phyloP scores from a whole-genome alignment of 176 grass and related monocot species.

The Panicum miliaceum region DNA sequence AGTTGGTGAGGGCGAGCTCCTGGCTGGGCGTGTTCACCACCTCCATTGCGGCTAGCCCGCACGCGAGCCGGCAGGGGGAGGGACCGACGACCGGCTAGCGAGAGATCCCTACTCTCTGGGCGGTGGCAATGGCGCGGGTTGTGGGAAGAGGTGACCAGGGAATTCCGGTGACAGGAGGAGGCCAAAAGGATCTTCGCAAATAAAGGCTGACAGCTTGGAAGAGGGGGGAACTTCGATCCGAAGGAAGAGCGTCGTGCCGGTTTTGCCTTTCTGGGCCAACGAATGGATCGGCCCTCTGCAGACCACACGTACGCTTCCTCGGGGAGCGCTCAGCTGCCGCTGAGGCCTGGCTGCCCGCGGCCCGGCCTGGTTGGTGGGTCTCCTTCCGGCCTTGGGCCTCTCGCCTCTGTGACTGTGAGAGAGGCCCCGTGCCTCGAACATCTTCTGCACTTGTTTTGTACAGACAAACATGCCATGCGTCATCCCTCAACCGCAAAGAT shows the following conservation, averaged over 20 bases:
- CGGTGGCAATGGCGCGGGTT: background rate
- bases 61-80: background rate
- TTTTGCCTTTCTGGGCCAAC: background rate
- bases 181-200: too few relatives aligned
- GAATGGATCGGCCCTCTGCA: background rate
- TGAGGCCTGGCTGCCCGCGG: too few relatives aligned
- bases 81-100: too few relatives aligned
- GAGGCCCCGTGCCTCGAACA: too few relatives aligned
- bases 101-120: conserved; percentile 17
- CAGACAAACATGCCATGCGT: too few relatives aligned
- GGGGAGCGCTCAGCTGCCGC: too few relatives aligned
- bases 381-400: too few relatives aligned
- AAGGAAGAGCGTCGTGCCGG: background rate
- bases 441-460: too few relatives aligned
- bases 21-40: conserved; percentile 66
- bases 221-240: background rate
- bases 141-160: too few relatives aligned
- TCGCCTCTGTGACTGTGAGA: too few relatives aligned
- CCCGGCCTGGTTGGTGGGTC: too few relatives aligned
- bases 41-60: background rate
- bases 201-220: background rate
- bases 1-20: conserved; percentile 71
- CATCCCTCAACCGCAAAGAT: too few relatives aligned
- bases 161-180: background rate
- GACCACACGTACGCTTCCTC: background rate